A percentile compares a stretch with the other conserved stretches of the same genome.
phyloP scores from a whole-genome alignment of 495 filamentous ascomycete genomes.

The Hypoxylon cercidicola region DNA sequence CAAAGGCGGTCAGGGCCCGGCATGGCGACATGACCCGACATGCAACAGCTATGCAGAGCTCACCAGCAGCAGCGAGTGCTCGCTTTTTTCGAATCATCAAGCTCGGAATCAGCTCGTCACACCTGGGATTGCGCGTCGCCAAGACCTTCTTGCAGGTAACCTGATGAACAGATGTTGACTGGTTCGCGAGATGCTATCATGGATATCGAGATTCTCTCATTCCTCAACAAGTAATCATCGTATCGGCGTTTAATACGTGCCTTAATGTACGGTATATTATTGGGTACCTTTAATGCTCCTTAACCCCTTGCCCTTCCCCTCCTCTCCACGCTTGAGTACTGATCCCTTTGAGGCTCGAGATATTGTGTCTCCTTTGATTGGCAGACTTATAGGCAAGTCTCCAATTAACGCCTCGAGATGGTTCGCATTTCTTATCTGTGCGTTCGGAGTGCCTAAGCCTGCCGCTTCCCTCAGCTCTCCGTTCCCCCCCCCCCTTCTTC shows the following conservation, averaged over 20 bases:
- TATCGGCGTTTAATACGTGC: too few relatives aligned
- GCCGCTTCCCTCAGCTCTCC: slow-evolving; percentile 17
- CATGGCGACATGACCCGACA: slow-evolving; percentile 1
- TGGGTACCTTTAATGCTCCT: not conserved
- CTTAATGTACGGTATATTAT: not conserved
- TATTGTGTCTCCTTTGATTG: slow-evolving; percentile 22
- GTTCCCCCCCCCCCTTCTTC: not conserved
- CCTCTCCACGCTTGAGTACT: slow-evolving; percentile 10
- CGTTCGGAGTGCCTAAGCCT: slow-evolving; percentile 26
- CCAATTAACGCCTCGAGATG: slow-evolving; percentile 29
- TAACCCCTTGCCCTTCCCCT: not conserved
- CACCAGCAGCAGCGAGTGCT: slow-evolving; percentile 35
- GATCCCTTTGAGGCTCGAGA: slow-evolving; percentile 26
- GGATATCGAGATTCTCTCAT: too few relatives aligned
- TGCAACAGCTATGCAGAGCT: slow-evolving; percentile 31
- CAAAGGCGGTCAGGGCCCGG: slow-evolving; percentile 39
- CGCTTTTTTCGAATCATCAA: slow-evolving; percentile 44
- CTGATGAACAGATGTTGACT: slow-evolving; percentile 12
- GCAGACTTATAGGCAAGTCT: slow-evolving; percentile 9
- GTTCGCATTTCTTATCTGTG: slow-evolving; percentile 42
- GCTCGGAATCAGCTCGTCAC: slow-evolving; percentile 44
- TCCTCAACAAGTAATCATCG: too few relatives aligned
- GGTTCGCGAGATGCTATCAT: too few relatives aligned
- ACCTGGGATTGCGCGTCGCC: slow-evolving; percentile 51
- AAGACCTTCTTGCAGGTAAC: slow-evolving; percentile 42